Percentiles rank a stretch among this genome's conserved stretches.
Conservation (phyloP, 257 asterid genomes). For the Capsicum chinense region DNA sequence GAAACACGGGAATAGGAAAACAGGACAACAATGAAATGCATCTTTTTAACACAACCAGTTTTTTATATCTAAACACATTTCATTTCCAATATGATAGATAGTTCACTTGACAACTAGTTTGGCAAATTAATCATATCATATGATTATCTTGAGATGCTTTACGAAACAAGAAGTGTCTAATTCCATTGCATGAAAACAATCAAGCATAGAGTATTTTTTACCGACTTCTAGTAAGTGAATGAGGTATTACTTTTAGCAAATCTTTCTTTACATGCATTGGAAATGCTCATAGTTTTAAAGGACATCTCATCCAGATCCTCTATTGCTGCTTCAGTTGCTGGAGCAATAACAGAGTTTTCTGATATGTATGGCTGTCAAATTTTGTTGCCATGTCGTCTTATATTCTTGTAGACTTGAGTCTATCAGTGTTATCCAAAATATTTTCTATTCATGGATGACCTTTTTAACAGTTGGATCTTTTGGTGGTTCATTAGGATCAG, state of each 20-base stretch:
- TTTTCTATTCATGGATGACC: neutral
- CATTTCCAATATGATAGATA: neutral
- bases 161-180: neutral
- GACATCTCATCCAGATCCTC: neutral
- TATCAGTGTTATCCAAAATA: neutral
- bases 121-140: neutral
- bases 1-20: neutral
- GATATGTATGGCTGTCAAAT: neutral
- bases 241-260: neutral
- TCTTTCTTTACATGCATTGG: neutral
- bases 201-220: neutral
- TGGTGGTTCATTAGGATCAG: conserved; percentile 10
- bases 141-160: neutral
- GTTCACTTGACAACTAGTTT: neutral
- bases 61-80: neutral
- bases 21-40: neutral
- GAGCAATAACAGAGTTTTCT: neutral
- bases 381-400: neutral
- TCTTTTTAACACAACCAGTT: neutral
- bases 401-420: neutral
- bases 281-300: neutral
- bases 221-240: neutral
- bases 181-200: neutral
- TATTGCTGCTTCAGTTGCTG: conserved; percentile 20
- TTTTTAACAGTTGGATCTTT: neutral